phyloP scores from a whole-genome alignment of 2,329 filamentous ascomycete species.

The Madurella mycetomatis region DNA sequence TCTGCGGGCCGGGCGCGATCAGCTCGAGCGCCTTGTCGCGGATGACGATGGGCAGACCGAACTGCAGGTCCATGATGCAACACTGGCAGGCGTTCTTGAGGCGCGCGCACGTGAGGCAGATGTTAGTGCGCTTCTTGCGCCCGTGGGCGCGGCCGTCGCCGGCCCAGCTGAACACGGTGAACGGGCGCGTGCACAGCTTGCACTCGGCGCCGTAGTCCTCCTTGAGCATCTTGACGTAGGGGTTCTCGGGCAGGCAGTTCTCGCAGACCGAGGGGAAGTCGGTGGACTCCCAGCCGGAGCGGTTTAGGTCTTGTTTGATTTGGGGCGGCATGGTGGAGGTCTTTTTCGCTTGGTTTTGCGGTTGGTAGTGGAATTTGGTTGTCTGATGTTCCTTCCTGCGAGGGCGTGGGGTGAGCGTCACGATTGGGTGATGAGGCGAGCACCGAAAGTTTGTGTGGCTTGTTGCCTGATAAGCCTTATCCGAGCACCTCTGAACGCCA shows the following conservation, averaged over 20 bases:
- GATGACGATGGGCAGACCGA: constrained; percentile 90
- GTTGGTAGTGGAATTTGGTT: neutral
- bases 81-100: constrained; percentile 99
- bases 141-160: constrained; percentile 74
- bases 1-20: constrained; percentile 88
- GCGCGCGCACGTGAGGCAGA: constrained; percentile 93
- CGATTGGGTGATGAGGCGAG: constrained; percentile 1
- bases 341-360: neutral
- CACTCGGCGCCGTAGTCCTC: constrained; percentile 89
- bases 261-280: constrained; percentile 88
- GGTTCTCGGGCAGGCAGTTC: constrained; percentile 90
- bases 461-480: constrained; percentile 18
- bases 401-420: constrained; percentile 2
- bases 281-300: constrained; percentile 92
- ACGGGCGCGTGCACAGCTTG: constrained; percentile 87
- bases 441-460: constrained; percentile 11
- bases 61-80: constrained; percentile 97
- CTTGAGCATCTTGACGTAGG: constrained; percentile 98
- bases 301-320: constrained; percentile 93
- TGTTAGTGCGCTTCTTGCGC: constrained; percentile 88
- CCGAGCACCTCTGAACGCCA: constrained; percentile 8
- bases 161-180: constrained; percentile 94
- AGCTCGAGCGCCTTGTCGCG: constrained; percentile 96
- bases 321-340: constrained; percentile 66
- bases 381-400: neutral